Evolutionary conservation across 2,329 filamentous ascomycete species (phyloP).

Genomic region (Botrytis byssoidea): DNA sequence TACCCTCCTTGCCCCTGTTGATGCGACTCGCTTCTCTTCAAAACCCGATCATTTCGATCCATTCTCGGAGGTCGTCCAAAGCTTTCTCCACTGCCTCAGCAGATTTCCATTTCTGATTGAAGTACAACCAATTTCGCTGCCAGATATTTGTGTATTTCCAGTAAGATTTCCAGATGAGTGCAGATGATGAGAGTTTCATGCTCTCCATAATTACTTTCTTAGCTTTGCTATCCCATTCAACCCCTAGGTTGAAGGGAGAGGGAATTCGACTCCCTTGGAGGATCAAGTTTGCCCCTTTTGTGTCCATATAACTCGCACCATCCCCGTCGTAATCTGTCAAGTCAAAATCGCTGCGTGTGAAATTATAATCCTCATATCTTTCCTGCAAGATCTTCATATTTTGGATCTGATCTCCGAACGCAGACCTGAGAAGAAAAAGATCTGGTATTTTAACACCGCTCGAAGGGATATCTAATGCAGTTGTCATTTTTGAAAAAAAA

Average conservation of each 20-base stretch:
- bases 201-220: neutral
- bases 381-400: neutral
- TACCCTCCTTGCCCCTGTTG: neutral
- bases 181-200: neutral
- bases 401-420: neutral
- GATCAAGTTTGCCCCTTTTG: neutral
- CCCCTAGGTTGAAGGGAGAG: neutral
- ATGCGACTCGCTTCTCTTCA: neutral
- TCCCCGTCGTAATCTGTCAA: no score
- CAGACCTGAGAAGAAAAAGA: neutral
- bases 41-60: neutral
- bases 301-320: neutral
- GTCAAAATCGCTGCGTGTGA: neutral
- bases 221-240: neutral
- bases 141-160: neutral
- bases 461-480: neutral
- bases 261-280: neutral
- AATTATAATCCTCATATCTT: neutral
- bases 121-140: neutral
- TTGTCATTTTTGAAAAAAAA: accelerated
- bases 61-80: neutral
- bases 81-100: neutral
- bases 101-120: neutral
- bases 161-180: neutral
- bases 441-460: neutral